Conservation (phyloP, 1,139 yeast genomes). For the Kodamaea sp. region DNA sequence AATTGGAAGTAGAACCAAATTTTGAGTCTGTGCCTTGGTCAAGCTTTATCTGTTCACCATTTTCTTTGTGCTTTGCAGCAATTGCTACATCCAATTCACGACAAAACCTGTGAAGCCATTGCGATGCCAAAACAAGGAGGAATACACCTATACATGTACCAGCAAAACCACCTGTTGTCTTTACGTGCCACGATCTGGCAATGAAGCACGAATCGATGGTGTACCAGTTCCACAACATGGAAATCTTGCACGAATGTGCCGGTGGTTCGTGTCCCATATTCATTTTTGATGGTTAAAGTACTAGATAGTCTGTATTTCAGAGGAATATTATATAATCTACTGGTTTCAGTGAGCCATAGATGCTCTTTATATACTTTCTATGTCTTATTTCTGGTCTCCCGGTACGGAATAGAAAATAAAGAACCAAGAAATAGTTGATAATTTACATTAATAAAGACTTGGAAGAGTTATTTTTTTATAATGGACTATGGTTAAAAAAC, state of each 20-base stretch:
- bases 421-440: too few species aligned
- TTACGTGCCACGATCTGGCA: constrained; percentile 62
- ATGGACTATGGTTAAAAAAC: too few species aligned
- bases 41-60: neutral
- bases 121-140: constrained; percentile 52
- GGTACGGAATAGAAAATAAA: too few species aligned
- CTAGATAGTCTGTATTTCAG: too few species aligned
- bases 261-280: constrained; percentile 16
- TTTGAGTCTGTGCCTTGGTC: neutral
- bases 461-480: too few species aligned
- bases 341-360: too few species aligned
- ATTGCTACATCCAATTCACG: constrained; percentile 52
- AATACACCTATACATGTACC: constrained; percentile 69
- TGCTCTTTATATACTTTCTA: too few species aligned
- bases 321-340: too few species aligned
- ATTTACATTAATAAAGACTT: too few species aligned
- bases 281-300: too few species aligned
- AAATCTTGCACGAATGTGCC: constrained; percentile 29
- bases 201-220: constrained; percentile 63
- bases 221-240: constrained; percentile 43
- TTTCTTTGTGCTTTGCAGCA: constrained; percentile 17
- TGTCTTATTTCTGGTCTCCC: too few species aligned
- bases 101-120: constrained; percentile 53
- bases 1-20: neutral
- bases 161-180: constrained; percentile 58